phyloP scores from a whole-genome alignment of 1,284 basidiomycete genomes.

The Golubevia pallescens region DNA sequence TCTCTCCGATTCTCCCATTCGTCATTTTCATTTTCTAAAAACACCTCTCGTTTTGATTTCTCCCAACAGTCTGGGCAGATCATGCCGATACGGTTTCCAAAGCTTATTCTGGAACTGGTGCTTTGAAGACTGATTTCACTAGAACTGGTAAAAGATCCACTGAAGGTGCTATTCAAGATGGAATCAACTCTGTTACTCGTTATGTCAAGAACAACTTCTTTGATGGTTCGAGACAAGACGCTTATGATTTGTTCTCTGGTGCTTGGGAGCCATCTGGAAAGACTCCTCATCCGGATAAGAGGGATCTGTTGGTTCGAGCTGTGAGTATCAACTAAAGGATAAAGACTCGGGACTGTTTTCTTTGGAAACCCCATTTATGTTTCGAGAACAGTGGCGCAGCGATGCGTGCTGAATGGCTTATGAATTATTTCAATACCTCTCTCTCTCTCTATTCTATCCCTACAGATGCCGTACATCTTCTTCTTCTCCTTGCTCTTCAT shows the following conservation, averaged over 20 bases:
- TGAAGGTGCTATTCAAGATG: slow-evolving; percentile 82
- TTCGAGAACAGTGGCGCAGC: background rate
- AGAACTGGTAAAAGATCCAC: slow-evolving; percentile 83
- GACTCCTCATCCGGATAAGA: slow-evolving; percentile 77
- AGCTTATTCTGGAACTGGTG: slow-evolving; percentile 93
- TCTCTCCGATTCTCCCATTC: too few species aligned
- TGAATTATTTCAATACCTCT: background rate
- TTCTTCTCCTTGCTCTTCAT: slow-evolving; percentile 80
- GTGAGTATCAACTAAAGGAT: slow-evolving; percentile 68
- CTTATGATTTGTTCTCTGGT: slow-evolving; percentile 84
- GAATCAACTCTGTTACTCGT: slow-evolving; percentile 81
- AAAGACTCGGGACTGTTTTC: too few species aligned
- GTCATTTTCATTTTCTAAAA: slow-evolving; percentile 4
- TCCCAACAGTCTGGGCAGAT: slow-evolving; percentile 88
- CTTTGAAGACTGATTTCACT: slow-evolving; percentile 93
- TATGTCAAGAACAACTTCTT: slow-evolving; percentile 98
- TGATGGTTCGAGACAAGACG: slow-evolving; percentile 83
- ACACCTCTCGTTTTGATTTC: slow-evolving; percentile 4
- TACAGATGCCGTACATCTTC: slow-evolving; percentile 83
- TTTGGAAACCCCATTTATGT: background rate
- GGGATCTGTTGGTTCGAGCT: slow-evolving; percentile 80
- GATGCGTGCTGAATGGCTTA: slow-evolving; percentile 1
- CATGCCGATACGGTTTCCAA: slow-evolving; percentile 90
- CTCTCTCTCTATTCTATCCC: background rate
- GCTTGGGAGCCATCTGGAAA: slow-evolving; percentile 75